phyloP scores from a whole-genome alignment of 306 rosid genomes.

The Aeschynomene evenia region DNA sequence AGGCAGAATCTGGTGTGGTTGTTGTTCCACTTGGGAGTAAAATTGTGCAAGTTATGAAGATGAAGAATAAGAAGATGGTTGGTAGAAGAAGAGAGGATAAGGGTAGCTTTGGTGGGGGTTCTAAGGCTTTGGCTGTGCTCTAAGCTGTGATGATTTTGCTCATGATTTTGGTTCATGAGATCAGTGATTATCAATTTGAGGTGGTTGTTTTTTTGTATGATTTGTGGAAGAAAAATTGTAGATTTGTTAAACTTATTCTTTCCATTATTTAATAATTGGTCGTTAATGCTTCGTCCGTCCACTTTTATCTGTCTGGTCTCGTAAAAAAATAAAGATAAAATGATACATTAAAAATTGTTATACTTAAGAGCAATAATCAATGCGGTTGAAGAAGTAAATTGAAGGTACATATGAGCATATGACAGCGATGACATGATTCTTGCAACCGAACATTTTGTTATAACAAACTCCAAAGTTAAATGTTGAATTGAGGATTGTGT shows the following conservation, averaged over 20 bases:
- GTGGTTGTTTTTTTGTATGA: not conserved
- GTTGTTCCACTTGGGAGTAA: slow-evolving; percentile 19
- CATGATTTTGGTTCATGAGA: not conserved
- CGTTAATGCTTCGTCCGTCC: too few relatives aligned
- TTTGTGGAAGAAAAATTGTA: slow-evolving; percentile 24
- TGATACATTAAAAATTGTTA: too few relatives aligned
- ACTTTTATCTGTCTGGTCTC: too few relatives aligned
- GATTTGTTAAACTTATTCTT: slow-evolving; percentile 9
- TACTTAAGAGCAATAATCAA: not conserved
- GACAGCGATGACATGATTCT: not conserved
- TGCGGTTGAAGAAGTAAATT: not conserved
- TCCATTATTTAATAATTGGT: not conserved
- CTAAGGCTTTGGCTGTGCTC: slow-evolving; percentile 44
- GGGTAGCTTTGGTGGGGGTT: slow-evolving; percentile 31
- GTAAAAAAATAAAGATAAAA: too few relatives aligned
- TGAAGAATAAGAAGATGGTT: slow-evolving; percentile 17
- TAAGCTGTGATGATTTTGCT: not conserved
- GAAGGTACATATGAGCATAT: not conserved
- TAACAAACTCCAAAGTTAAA: not conserved
- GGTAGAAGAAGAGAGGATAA: slow-evolving; percentile 33
- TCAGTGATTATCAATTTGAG: not conserved
- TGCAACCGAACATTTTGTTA: too few relatives aligned
- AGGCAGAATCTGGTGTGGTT: not conserved
- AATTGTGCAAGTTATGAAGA: not conserved
- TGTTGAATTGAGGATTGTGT: not conserved